phyloP scores from a whole-genome alignment of 805 yeast species.

The Cyberlindnera suaveolens region DNA sequence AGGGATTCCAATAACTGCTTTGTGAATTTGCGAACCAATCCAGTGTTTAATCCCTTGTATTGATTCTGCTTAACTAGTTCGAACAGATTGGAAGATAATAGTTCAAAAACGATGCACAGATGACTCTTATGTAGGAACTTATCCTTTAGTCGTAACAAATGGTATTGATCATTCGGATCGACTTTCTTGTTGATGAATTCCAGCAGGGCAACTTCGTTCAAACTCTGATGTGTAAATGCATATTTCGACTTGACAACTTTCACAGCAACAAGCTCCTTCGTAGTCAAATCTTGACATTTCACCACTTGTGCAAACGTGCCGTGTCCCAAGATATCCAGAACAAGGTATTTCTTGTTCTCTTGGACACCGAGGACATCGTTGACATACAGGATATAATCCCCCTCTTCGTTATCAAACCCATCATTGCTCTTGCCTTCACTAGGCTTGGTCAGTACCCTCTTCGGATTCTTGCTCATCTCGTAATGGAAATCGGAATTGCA shows the following conservation, averaged over 20 bases:
- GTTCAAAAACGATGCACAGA: constrained; percentile 86
- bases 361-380: constrained; percentile 87
- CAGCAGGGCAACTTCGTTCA: constrained; percentile 81
- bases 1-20: constrained; percentile 78
- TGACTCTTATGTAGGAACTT: constrained; percentile 90
- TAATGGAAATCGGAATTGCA: constrained; percentile 85
- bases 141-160: constrained; percentile 74
- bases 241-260: constrained; percentile 91
- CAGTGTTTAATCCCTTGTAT: constrained; percentile 82
- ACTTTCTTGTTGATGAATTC: constrained; percentile 72
- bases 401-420: constrained; percentile 82
- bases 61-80: constrained; percentile 90
- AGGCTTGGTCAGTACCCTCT: constrained; percentile 89
- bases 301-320: constrained; percentile 99
- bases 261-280: constrained; percentile 84
- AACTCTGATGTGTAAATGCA: constrained; percentile 84
- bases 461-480: constrained; percentile 80
- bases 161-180: constrained; percentile 66
- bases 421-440: constrained; percentile 74
- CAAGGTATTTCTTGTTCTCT: constrained; percentile 81
- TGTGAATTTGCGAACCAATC: constrained; percentile 70
- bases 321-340: constrained; percentile 85
- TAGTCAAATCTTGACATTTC: constrained; percentile 67
- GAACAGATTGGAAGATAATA: constrained; percentile 80
- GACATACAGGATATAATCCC: constrained; percentile 88